Base-by-base conservation (phyloP, 352 stramenopile genomes). In the Nothophytophthora sp. region DNA sequence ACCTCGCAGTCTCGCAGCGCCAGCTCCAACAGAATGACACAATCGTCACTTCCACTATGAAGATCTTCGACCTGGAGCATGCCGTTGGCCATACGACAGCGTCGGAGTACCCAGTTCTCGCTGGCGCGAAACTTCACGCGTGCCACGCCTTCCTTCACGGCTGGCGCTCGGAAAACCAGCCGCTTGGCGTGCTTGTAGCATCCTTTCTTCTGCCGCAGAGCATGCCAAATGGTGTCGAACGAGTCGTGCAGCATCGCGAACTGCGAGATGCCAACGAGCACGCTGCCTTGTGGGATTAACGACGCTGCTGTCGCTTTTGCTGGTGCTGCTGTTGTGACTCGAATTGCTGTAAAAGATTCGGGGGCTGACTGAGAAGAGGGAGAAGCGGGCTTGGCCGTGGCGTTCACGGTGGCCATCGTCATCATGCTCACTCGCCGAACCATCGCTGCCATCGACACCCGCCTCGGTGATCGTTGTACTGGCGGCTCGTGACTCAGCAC, bases 191-290 rank as follows among this genome's bases (percentile, higher is more conserved):
- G 68, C 27, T 67, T 61, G 29, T 67, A 61, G 39, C 63, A 72
- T 18, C 52, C 63, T 36, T 84, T 85, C 47, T 84, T 80, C 42
- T 86, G 72, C 1, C 70, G 67, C 19, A 90, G 27, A 11, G 67
- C 66, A 46, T 90, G 76, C 79, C 79, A 90, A 50, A 90, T 81
- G 10, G 64, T 87, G 43, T 90, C 72, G 30, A 76, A 84, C 27
- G 79, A 81, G 42, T 90, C 76, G 49, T 86, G 66, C 27, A 65
- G 50, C 58, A 90, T 88, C n/a, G 64, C 76, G 24, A 76, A 76
- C 34, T 90, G 69, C 13, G 63, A 63, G 40, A 88, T 73, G 0
- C 59, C 73, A 5, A 88, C 58, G 12, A 90, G 42, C 1, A 85
- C 74, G 23, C 79, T 90, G 10, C 76, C 79, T 27, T 63, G 49